Percentiles rank a stretch among this genome's conserved stretches.
phyloP scores from a whole-genome alignment of 179 eudicot species.

The Silene coronaria region DNA sequence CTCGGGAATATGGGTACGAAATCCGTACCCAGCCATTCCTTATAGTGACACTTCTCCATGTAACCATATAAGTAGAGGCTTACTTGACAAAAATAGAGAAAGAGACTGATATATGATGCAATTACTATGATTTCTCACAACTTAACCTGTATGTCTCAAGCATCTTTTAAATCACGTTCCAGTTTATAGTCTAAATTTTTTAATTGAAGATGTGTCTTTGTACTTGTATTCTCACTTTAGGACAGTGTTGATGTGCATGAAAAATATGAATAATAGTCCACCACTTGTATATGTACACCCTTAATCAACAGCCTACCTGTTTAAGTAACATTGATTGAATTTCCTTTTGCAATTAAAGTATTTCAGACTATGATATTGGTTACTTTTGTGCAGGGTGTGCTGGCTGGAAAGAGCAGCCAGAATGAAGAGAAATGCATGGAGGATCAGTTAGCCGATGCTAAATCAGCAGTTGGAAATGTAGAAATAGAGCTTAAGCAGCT shows the following conservation, averaged over 20 bases:
- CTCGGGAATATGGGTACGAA: neutral
- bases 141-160: neutral
- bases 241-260: neutral
- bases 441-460: constrained; percentile 93
- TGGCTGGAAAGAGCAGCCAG: constrained; percentile 89
- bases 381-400: constrained; percentile 60
- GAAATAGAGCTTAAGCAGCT: constrained; percentile 87
- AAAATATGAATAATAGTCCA: neutral
- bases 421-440: constrained; percentile 93
- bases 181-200: neutral
- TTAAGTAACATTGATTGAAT: neutral
- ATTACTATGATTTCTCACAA: neutral
- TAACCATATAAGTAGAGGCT: neutral
- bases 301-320: neutral
- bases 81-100: neutral
- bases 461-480: constrained; percentile 73
- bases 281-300: neutral
- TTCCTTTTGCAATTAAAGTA: neutral
- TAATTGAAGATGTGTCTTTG: neutral
- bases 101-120: neutral
- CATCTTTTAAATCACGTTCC: neutral
- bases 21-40: neutral
- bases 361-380: neutral
- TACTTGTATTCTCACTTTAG: neutral
- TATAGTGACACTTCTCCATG: neutral